Evolutionary conservation across 208 protist species (phyloP), one percentile per base, ranked within the genome.

Genomic region (Leishmania lainsoni): DNA sequence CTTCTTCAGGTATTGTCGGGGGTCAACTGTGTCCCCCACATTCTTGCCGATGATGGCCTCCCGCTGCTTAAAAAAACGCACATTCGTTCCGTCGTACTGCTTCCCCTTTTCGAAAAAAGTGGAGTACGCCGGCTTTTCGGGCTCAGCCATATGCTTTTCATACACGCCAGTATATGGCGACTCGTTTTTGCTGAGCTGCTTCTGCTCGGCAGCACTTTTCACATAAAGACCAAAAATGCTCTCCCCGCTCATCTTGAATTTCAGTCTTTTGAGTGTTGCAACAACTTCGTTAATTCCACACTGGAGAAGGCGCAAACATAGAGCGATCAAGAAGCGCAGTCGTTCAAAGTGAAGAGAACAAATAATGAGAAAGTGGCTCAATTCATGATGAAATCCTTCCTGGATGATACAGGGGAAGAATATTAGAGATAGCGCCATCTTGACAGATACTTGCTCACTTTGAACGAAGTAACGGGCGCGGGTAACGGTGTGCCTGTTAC

Each of bases 51-150:
- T 96, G 61, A 96, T 83, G 26, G 94, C 94, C 56, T 95, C 86
- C 1, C 91, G 86, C 75, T 96, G 92, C 78, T 95, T 96, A 79
- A 90, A 97, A 80, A 95, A 97, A 20, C 90, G 86, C 12, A 86
- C 80, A 75, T 96, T 89, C 0, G 94, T 92, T 20, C 92, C 89
- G 75, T 97, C 94, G 84, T 96, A 95, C 63, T 96, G 88, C 81
- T 97, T 97, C 0, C 87, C 86, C 39, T 91, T 91, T 58, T 96
- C 85, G 79, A 86, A 94, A 83, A 97, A 97, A 0, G 94, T 97
- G 2, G 94, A 97, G 78, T 96, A 97, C 0, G 88, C 61, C 0
- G 94, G 94, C 72, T 97, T 97, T 29, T 85, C 56, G 63, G 83
- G 87, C 29, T 95, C 92, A 12, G 80, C 83, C 71, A 93, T 79